These are phyloP conservation scores for Jasminum sambac DNA, from an alignment of 257 asterid species.

Conservation along the genomic window DNA sequence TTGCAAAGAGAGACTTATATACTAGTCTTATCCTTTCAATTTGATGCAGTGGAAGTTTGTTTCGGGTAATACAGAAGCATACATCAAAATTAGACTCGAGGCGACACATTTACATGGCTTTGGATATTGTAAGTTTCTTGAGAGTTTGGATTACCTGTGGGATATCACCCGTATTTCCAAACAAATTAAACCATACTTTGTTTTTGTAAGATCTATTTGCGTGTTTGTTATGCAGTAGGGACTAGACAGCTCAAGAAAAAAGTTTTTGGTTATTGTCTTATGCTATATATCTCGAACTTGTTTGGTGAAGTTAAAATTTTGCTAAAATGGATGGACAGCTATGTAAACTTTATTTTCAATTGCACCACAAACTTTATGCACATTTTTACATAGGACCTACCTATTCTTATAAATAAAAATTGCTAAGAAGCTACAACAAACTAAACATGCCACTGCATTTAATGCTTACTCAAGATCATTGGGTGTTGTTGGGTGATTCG, in stretches of 20 bases:
- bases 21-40: constrained; percentile 19
- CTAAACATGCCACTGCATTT: neutral
- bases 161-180: neutral
- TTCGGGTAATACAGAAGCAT: constrained; percentile 73
- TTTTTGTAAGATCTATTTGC: neutral
- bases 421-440: too few relatives aligned
- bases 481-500: neutral
- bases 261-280: neutral
- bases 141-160: constrained; percentile 6
- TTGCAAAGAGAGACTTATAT: constrained; percentile 7
- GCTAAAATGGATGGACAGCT: too few relatives aligned
- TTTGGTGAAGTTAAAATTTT: too few relatives aligned
- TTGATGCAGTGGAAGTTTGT: constrained; percentile 83
- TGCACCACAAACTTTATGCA: too few relatives aligned
- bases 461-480: neutral
- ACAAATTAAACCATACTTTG: neutral
- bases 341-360: too few relatives aligned
- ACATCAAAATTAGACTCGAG: constrained; percentile 76
- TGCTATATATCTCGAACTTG: too few relatives aligned
- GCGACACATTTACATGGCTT: constrained; percentile 82
- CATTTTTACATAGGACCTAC: too few relatives aligned
- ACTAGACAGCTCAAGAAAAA: neutral
- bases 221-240: neutral
- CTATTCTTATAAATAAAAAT: too few relatives aligned
- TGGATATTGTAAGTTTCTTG: constrained; percentile 80